Percentiles rank a stretch among this genome's conserved stretches.
phyloP scores from a whole-genome alignment of 108 stramenopile genomes.

The Chaetoceros tenuissimus region DNA sequence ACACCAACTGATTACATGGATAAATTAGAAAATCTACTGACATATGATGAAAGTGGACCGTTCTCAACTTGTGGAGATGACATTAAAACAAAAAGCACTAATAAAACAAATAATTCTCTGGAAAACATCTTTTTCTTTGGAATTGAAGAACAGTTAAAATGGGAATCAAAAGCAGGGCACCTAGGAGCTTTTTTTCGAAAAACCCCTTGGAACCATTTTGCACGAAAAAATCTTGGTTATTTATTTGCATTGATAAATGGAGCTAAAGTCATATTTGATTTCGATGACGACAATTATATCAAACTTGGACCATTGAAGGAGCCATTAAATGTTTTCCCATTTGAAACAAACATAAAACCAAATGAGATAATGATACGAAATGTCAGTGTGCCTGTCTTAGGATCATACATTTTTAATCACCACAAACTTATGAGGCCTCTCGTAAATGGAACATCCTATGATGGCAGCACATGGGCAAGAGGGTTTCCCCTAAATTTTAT shows the following conservation, averaged over 20 bases:
- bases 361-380: too few relatives aligned
- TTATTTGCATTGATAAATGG: slow-evolving; percentile 40
- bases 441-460: too few relatives aligned
- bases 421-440: too few relatives aligned
- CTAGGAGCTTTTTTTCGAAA: slow-evolving; percentile 18
- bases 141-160: slow-evolving; percentile 2
- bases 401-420: too few relatives aligned
- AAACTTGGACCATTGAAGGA: slow-evolving; percentile 2
- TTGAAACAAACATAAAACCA: too few relatives aligned
- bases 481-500: too few relatives aligned
- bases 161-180: too few relatives aligned
- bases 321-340: slow-evolving; percentile 2
- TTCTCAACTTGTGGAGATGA: neutral
- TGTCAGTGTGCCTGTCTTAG: too few relatives aligned
- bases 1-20: slow-evolving; percentile 12
- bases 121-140: slow-evolving; percentile 7
- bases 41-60: neutral
- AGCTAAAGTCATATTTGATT: slow-evolving; percentile 39
- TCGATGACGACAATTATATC: slow-evolving; percentile 54
- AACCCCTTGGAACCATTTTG: slow-evolving; percentile 38
- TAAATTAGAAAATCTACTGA: too few relatives aligned
- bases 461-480: too few relatives aligned
- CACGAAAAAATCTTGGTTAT: slow-evolving; percentile 55
- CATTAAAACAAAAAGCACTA: neutral
- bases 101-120: too few relatives aligned